Conservation (phyloP, 352 stramenopile genomes). For the Phytophthora ramorum region DNA sequence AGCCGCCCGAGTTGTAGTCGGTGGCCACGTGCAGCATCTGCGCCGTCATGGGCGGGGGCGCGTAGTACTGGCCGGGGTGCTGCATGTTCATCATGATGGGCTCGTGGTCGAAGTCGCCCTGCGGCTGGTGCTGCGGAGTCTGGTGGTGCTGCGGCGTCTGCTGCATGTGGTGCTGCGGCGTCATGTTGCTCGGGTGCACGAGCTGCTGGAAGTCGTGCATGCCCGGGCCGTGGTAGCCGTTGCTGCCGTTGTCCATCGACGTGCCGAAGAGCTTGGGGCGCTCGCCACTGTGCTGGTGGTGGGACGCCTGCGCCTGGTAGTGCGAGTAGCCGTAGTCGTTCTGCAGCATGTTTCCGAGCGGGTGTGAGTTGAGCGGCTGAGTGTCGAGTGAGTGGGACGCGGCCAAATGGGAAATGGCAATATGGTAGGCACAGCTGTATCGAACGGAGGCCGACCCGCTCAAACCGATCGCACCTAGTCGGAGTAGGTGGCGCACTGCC, state of each 20-base stretch:
- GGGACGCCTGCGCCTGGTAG: conserved; percentile 40
- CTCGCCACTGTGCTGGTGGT: conserved; percentile 62
- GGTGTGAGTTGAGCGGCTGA: conserved; percentile 6
- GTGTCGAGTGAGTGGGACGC: conserved; percentile 35
- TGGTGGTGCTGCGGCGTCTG: conserved; percentile 52
- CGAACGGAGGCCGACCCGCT: not conserved
- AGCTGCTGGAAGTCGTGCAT: conserved; percentile 55
- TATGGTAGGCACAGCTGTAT: conserved; percentile 62
- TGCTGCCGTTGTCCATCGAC: conserved; percentile 36
- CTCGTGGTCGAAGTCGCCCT: conserved; percentile 67
- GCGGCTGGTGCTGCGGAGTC: conserved; percentile 45
- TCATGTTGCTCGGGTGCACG: conserved; percentile 47
- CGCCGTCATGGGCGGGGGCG: conserved; percentile 52
- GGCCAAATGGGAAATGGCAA: conserved; percentile 85
- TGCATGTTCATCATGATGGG: conserved; percentile 78
- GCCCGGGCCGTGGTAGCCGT: conserved; percentile 34
- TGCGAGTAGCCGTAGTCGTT: conserved; percentile 78
- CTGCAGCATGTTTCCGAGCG: conserved; percentile 42
- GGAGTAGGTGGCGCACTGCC: not conserved
- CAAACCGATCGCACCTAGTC: too few species aligned
- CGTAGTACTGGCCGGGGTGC: conserved; percentile 64
- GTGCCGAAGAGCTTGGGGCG: conserved; percentile 63
- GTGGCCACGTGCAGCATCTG: conserved; percentile 77
- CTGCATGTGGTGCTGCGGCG: conserved; percentile 52
- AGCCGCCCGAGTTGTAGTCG: conserved; percentile 60